A percentile compares a stretch with the other conserved stretches of the same genome.
Conservation (phyloP, 371 early-diverging fungal genomes). For the Mortierella sp. region DNA sequence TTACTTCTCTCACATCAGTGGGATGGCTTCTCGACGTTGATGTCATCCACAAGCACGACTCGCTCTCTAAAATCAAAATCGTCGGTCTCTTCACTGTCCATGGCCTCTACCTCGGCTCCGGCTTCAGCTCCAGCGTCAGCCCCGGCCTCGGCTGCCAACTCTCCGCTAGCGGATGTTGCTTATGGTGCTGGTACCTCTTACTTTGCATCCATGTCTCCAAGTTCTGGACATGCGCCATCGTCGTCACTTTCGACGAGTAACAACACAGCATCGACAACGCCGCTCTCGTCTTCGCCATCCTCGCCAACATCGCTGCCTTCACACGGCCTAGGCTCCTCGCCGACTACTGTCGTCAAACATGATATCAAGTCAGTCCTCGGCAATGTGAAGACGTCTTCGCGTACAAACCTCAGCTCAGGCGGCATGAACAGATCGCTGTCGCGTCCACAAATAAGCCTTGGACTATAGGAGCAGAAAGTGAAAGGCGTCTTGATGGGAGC, state of each 20-base stretch:
- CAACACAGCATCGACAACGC: background rate
- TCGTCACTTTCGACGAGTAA: background rate
- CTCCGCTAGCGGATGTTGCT: slow-evolving; percentile 3
- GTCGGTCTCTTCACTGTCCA: slow-evolving; percentile 20
- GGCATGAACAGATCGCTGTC: slow-evolving; percentile 10
- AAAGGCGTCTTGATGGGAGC: too few relatives aligned
- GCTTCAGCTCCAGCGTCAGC: slow-evolving; percentile 9
- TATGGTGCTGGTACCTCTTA: slow-evolving; percentile 10
- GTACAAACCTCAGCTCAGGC: background rate
- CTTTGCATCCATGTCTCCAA: slow-evolving; percentile 3
- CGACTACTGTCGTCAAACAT: slow-evolving; percentile 1
- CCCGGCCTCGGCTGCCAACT: slow-evolving; percentile 11
- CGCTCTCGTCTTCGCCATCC: slow-evolving; percentile 1
- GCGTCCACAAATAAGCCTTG: too few relatives aligned
- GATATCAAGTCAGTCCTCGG: slow-evolving; percentile 3
- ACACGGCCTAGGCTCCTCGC: background rate
- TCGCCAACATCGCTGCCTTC: slow-evolving; percentile 1
- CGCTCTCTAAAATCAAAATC: slow-evolving; percentile 26
- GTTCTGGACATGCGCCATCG: too few relatives aligned
- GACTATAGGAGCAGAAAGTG: too few relatives aligned
- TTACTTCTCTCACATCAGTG: slow-evolving; percentile 18
- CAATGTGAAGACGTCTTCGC: background rate
- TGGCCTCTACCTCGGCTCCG: slow-evolving; percentile 5
- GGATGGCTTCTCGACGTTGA: slow-evolving; percentile 14
- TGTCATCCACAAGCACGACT: slow-evolving; percentile 5